Evolutionary conservation across 1,284 basidiomycete species (phyloP), one percentile per base, ranked within the genome.

Genomic region (Ustilago lituana): DNA sequence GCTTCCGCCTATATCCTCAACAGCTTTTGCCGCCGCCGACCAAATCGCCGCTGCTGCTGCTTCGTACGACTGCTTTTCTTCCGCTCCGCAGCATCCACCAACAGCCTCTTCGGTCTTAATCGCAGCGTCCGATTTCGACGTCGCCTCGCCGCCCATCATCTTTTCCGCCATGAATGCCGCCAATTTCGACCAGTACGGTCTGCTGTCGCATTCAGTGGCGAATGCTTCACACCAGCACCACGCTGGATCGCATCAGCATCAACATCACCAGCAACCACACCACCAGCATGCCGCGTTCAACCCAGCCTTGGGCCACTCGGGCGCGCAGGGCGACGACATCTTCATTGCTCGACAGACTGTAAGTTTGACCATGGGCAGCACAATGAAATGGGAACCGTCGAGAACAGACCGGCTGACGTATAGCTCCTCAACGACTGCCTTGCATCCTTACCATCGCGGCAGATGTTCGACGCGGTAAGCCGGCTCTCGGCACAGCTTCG

Each of bases 401-500:
- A n/a, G n/a, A n/a, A n/a, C n/a, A n/a, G n/a, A n/a, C n/a, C n/a
- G n/a, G n/a, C n/a, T n/a, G n/a, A n/a, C n/a, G n/a, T n/a, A n/a
- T n/a, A n/a, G n/a, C n/a, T 29, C 7, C 27, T 29, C 27, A 6
- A 29, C 27, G 27, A 6, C 27, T 7, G 23, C 15, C 2, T 26
- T n/a, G 23, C 38, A n/a, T n/a, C n/a, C n/a, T n/a, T 38, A 27
- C 22, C 5, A 11, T 24, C 20, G 17, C 44, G 4, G 9, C 50
- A 76, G 72, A 73, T 74, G 69, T 63, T 74, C 45, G 68, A 73
- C 17, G 52, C 68, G 32, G 61, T 74, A 20, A 68, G 65, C 47
- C 72, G 67, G 9, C 61, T 74, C 15, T 74, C 74, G 27, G 58
- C 50, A 11, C 67, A 70, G 38, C 51, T 76, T 24, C 64, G 74